Base-by-base conservation (phyloP, 2,329 filamentous ascomycete species). In the Drechslerella stenobrocha region DNA sequence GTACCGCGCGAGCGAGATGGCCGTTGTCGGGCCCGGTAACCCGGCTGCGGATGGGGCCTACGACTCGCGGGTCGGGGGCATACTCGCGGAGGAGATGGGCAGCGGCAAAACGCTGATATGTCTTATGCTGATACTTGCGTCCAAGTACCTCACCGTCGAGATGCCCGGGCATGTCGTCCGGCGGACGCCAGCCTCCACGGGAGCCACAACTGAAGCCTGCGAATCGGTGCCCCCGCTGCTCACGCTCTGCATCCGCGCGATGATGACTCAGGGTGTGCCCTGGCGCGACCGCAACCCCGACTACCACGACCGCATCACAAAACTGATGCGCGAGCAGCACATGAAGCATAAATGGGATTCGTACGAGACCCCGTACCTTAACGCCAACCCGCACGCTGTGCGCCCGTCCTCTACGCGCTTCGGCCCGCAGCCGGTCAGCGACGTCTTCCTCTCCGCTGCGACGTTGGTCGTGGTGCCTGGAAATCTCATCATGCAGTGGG, bases 21-120 rank as follows among this genome's bases (percentile, higher is more conserved):
- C 50, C 87, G 88, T 26, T 77, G 80, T 2, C 87, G 85, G 0
- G 74, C 77, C 0, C 71, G 73, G 0, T 96, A 58, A 15, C 24
- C 18, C 22, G 15, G 23, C 34, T 81, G 83, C 13, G 83, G 79
- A 79, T 0, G 81, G 90, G 47, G 75, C 88, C 0, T 79, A 80
- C 32, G 82, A 87, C n/a, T 85, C 88, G 8, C 81, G 82, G 1
- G 81, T 82, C 61, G 90, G 91, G 30, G 92, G 90, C 1, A 87
- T 92, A 11, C 77, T 90, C 11, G 87, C 88, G 0, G 89, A 93
- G 74, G 86, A 88, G 70, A 91, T 91, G 88, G 87, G 87, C 3
- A 78, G 79, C 46, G 91, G 92, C 0, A 97, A 96, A 78, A 96
- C 92, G 0, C 77, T 96, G 23, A 95, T 96, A 8, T 92, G 88